Evolutionary conservation across 208 protist species (phyloP).

Genomic region (Wallacemonas sp.): DNA sequence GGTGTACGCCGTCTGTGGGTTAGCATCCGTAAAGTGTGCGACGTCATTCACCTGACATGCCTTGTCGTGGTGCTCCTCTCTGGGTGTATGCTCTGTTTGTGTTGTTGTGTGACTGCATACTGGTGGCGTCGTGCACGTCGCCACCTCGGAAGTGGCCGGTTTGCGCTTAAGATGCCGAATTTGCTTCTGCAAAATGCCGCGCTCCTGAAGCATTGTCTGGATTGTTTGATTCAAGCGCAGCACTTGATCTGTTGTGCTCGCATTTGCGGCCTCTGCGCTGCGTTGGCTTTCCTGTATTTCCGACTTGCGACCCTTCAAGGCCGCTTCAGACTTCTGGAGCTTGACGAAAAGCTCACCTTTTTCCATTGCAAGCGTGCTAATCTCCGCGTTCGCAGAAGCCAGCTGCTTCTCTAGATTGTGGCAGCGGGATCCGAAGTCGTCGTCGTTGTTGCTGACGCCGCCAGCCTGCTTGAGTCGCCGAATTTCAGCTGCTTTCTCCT

Average conservation of each 20-base stretch:
- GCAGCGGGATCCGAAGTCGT: slow-evolving; percentile 52
- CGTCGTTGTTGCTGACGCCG: slow-evolving; percentile 15
- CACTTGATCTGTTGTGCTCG: slow-evolving; percentile 5
- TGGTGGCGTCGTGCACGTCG: slow-evolving; percentile 1
- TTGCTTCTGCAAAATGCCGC: slow-evolving; percentile 7
- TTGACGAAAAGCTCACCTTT: slow-evolving; percentile 54
- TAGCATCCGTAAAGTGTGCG: slow-evolving; percentile 19
- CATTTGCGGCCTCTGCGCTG: slow-evolving; percentile 16
- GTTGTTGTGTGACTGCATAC: background rate
- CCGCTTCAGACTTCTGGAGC: slow-evolving; percentile 53
- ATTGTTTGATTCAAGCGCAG: slow-evolving; percentile 15
- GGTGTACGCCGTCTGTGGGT: slow-evolving; percentile 37
- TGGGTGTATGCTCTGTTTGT: background rate
- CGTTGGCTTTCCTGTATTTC: slow-evolving; percentile 38
- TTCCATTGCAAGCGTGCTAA: slow-evolving; percentile 57
- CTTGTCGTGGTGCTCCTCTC: slow-evolving; percentile 25
- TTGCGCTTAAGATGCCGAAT: background rate
- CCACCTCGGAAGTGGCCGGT: background rate
- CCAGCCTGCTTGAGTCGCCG: slow-evolving; percentile 20
- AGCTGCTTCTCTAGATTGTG: slow-evolving; percentile 74
- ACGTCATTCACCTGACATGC: slow-evolving; percentile 41
- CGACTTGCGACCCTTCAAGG: slow-evolving; percentile 43
- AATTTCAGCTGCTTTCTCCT: slow-evolving; percentile 42
- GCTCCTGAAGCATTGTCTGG: slow-evolving; percentile 9
- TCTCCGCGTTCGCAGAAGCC: slow-evolving; percentile 62